Base-by-base conservation (phyloP, 345 rosid genomes). In the Lenwebbia sp. region DNA sequence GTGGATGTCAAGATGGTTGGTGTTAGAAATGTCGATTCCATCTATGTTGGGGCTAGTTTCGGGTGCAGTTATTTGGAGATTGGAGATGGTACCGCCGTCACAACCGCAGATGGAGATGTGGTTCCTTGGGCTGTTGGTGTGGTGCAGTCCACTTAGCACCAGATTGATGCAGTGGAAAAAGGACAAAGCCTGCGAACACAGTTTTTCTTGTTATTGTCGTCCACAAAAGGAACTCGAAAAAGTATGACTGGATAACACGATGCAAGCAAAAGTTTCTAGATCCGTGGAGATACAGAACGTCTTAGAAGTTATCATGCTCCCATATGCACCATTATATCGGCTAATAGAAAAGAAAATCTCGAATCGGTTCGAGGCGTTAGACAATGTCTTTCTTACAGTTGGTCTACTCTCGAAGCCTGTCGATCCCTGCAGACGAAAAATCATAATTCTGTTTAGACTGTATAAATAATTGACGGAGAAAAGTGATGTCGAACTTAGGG, bases 11-110 rank as follows among this genome's bases (percentile, higher is more conserved):
- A 94, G 83, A 7, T 87, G 9, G 55, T 60, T 86, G 7, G 92
- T 86, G 7, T 0, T 0, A 5, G 87, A 1, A 12, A 94, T 82
- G 86, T 91, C 90, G 53, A 92, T 89, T 50, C 93, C 96, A 82
- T 93, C 94, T 0, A 92, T 92, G 65, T 92, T 94, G 44, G 92
- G 94, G 62, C 92, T 92, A 12, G 85, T 21, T 6, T 0, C 82
- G 1, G 96, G 94, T 30, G 93, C 92, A 10, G 4, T 44, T 53
- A 93, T 85, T 5, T 60, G 65, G 70, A 92, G n/a, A 75, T 88
- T 86, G 21, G 91, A 89, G 54, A 92, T 49, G 3, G 89, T 85
- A 28, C 65, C 85, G 2, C 55, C 86, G 8, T 41, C 23, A 76
- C 90, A 82, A 10, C 2, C 0, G 65, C 2, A 6, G 12, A 92